Conservation (phyloP, 2,329 filamentous ascomycete genomes). For the Pleomassaria siparia region DNA sequence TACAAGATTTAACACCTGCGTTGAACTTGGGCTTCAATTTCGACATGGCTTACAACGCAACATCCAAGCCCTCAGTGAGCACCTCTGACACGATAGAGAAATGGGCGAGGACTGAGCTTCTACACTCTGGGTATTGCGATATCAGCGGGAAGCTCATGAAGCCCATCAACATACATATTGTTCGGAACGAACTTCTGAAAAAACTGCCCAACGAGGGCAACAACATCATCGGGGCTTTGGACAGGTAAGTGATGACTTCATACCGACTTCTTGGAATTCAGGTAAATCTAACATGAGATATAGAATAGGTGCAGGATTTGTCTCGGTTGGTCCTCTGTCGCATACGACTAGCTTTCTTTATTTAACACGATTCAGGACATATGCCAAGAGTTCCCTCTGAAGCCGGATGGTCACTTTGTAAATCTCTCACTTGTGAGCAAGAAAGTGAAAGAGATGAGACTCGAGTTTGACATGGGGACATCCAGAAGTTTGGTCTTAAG, state of each 20-base stretch:
- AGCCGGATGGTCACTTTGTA: background rate
- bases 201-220: background rate
- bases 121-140: background rate
- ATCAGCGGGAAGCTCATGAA: background rate
- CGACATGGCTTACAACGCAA: background rate
- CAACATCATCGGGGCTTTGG: background rate
- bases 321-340: background rate
- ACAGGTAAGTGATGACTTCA: background rate
- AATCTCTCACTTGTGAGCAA: background rate
- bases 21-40: background rate
- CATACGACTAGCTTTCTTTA: background rate
- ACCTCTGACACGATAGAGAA: background rate
- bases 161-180: background rate
- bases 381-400: background rate
- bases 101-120: background rate
- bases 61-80: background rate
- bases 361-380: background rate
- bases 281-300: background rate
- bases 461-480: background rate
- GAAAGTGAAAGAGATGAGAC: background rate
- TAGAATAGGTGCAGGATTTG: background rate
- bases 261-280: background rate
- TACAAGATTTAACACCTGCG: no score
- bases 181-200: background rate
- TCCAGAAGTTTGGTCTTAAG: background rate